A percentile compares a stretch with the other conserved stretches of the same genome.
Conservation (phyloP, 257 asterid species). For the Verbascum thapsus region DNA sequence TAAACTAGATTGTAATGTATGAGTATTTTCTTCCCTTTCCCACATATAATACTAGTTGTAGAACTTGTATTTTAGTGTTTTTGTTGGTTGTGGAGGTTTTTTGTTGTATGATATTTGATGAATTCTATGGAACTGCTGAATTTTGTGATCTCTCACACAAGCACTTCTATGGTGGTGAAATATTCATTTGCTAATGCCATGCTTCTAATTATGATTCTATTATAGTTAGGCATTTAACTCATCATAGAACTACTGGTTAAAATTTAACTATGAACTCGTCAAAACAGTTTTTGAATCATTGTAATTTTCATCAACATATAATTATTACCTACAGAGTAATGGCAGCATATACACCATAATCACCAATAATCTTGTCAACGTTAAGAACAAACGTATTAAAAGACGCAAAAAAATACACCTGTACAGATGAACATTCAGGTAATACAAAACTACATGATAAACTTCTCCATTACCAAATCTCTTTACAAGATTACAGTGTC, state of each 20-base stretch:
- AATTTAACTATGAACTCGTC: too few relatives aligned
- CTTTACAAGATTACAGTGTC: constrained; percentile 34
- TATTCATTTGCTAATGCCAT: too few relatives aligned
- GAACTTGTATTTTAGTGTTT: constrained; percentile 14
- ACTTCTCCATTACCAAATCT: constrained; percentile 21
- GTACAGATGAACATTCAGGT: constrained; percentile 26
- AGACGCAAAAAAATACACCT: constrained; percentile 25
- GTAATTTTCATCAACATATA: too few relatives aligned
- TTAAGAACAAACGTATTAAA: too few relatives aligned
- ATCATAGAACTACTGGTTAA: too few relatives aligned
- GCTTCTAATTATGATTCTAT: too few relatives aligned
- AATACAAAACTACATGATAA: constrained; percentile 30
- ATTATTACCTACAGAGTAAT: too few relatives aligned
- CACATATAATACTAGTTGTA: constrained; percentile 5
- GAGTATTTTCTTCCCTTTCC: neutral
- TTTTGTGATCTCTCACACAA: constrained; percentile 4
- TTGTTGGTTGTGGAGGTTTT: constrained; percentile 21
- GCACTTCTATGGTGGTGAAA: too few relatives aligned
- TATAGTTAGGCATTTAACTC: too few relatives aligned
- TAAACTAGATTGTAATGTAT: constrained; percentile 30
- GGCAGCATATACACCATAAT: too few relatives aligned
- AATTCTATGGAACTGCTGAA: constrained; percentile 12
- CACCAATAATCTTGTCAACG: too few relatives aligned
- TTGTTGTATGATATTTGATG: constrained; percentile 16
- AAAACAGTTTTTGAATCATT: too few relatives aligned